Conservation (phyloP, 257 asterid species). For the Eustoma russellianum region DNA sequence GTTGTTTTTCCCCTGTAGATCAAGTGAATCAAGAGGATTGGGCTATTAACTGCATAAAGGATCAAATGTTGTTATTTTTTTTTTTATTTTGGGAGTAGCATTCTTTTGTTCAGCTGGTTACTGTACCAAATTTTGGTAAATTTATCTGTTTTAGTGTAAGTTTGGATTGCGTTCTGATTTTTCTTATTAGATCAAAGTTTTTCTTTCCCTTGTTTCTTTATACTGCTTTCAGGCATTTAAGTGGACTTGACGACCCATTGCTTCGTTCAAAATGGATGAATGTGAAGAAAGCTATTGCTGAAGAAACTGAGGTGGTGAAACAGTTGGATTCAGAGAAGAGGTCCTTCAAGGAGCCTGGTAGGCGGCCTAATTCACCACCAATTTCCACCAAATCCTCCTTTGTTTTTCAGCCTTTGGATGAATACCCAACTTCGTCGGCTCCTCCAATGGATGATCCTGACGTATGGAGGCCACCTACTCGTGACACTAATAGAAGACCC, state of each 20-base stretch:
- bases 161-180: too few relatives aligned
- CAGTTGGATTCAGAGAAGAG: conserved; percentile 90
- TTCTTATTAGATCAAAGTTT: too few relatives aligned
- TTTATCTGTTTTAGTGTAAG: too few relatives aligned
- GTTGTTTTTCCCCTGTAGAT: too few relatives aligned
- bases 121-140: too few relatives aligned
- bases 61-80: too few relatives aligned
- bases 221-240: conserved; percentile 53
- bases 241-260: conserved; percentile 75
- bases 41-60: too few relatives aligned
- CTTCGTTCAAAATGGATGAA: conserved; percentile 90
- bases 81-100: too few relatives aligned
- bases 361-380: conserved; percentile 86
- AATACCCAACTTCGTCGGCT: conserved; percentile 80
- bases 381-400: conserved; percentile 78
- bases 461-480: conserved; percentile 98
- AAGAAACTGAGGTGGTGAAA: conserved; percentile 95
- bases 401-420: conserved; percentile 90
- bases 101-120: too few relatives aligned
- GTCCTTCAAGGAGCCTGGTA: conserved; percentile 77
- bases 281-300: conserved; percentile 78
- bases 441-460: conserved; percentile 95
- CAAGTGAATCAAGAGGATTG: too few relatives aligned
- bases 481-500: conserved; percentile 72
- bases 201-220: conserved; percentile 1